Base-by-base conservation (phyloP, 257 asterid species). In the Cinchona pubescens region DNA sequence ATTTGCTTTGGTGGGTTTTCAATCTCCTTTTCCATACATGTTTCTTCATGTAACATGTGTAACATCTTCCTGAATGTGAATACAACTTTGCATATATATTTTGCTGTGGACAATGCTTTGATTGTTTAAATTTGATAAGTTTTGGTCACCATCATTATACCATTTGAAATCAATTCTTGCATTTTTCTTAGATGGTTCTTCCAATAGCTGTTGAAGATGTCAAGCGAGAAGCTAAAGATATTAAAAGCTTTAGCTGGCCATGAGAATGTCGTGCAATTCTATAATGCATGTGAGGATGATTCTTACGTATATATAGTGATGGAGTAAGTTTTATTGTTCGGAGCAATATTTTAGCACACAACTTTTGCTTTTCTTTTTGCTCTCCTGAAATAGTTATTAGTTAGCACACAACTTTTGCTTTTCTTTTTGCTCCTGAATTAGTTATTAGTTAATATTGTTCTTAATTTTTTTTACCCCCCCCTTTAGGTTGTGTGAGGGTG, bases 171-270 rank as follows among this genome's bases (percentile, higher is more conserved):
- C 35, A 45, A n/a, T 53, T 69, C 56, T 48, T 81, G 68, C 69
- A 74, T 78, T 51, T 73, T 25, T 81, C 75, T 76, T 84, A 95
- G 99, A 95, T 95, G 98, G 85, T 91, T 82, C 96, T 95, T 85
- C 98, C 98, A 7, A 90, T 95, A 76, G 97, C 99, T 53, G 98
- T 92, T 69, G 99, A 92, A 83, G 99, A 95, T 87, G 99, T 95
- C 76, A 92, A 90, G 86, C 85, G 99, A 55, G 99, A 95, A 86
- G 99, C 60, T 95, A 75, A 92, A 88, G 88, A 92, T 95, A 88
- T 85, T 95, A 85, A 90, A 84, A 84, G 99, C 98, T 59, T 88
- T 95, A 85, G 87, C 96, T 55, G 99, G 98, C 70, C 99, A 95
- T 40, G 99, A 92, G 85, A 95, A 95, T 64, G 98, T 95, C 82